These are phyloP conservation scores for Phytophthora colocasiae DNA, from an alignment of 352 stramenopile species.

Conservation along the genomic window DNA sequence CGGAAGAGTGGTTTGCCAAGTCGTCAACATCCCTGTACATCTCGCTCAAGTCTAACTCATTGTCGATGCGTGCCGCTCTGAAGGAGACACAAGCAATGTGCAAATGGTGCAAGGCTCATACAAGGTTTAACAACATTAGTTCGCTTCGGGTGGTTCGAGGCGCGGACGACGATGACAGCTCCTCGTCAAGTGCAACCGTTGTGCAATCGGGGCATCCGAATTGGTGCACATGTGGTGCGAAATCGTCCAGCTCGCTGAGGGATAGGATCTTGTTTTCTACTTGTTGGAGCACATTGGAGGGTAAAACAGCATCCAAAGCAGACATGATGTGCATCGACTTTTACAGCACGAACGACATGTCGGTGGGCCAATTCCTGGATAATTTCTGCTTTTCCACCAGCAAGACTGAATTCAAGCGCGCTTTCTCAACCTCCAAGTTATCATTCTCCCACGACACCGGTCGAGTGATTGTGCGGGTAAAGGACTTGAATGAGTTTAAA, in stretches of 20 bases:
- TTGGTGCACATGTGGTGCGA: constrained; percentile 70
- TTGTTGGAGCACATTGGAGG: constrained; percentile 85
- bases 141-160: constrained; percentile 61
- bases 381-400: constrained; percentile 82
- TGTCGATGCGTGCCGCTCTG: constrained; percentile 82
- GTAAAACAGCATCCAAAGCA: constrained; percentile 78
- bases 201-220: constrained; percentile 41
- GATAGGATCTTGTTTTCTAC: constrained; percentile 86
- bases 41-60: constrained; percentile 86
- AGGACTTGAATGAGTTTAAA: constrained; percentile 76
- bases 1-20: constrained; percentile 85
- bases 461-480: constrained; percentile 75
- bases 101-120: constrained; percentile 86
- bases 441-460: constrained; percentile 87
- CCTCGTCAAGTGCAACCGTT: constrained; percentile 31
- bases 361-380: constrained; percentile 81
- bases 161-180: constrained; percentile 23
- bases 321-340: constrained; percentile 93
- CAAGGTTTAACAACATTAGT: constrained; percentile 87
- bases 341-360: constrained; percentile 86
- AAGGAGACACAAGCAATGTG: constrained; percentile 87
- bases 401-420: constrained; percentile 79
- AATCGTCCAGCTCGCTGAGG: constrained; percentile 60
- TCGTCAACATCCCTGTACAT: constrained; percentile 85
- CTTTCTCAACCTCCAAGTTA: constrained; percentile 80